These are phyloP conservation scores for Themeda triandra DNA, from an alignment of 176 grass and related monocot species.

Conservation along the genomic window DNA sequence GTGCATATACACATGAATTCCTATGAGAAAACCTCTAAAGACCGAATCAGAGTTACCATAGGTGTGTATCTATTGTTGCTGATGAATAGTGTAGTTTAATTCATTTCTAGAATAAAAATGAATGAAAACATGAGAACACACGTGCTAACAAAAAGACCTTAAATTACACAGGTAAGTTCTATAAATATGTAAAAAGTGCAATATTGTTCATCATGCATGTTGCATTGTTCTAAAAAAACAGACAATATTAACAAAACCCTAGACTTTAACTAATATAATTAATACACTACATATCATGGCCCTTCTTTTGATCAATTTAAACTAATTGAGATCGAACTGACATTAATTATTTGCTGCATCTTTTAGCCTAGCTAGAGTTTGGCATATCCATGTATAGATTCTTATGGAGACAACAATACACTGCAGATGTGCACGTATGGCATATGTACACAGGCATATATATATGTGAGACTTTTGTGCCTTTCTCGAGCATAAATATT, in stretches of 20 bases:
- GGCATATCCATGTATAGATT: not conserved
- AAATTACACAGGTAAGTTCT: not conserved
- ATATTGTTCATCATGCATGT: not conserved
- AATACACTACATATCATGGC: not conserved
- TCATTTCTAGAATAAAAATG: not conserved
- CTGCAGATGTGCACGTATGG: not conserved
- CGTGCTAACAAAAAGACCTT: not conserved
- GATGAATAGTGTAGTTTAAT: not conserved
- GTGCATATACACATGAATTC: no score
- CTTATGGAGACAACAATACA: not conserved
- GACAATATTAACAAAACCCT: not conserved
- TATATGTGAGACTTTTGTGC: not conserved
- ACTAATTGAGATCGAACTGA: not conserved
- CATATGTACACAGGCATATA: not conserved
- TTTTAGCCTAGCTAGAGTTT: not conserved
- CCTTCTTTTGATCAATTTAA: not conserved
- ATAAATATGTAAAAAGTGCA: not conserved
- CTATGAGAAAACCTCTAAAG: not conserved
- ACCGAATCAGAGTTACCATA: not conserved
- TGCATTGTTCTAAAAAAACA: not conserved
- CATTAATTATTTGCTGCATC: not conserved
- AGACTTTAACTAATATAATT: not conserved
- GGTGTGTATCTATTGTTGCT: no score
- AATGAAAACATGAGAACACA: not conserved
- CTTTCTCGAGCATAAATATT: slow-evolving; percentile 5